Evolutionary conservation across 169 alveolate species (phyloP).

Genomic region (Plasmodium berghei): DNA sequence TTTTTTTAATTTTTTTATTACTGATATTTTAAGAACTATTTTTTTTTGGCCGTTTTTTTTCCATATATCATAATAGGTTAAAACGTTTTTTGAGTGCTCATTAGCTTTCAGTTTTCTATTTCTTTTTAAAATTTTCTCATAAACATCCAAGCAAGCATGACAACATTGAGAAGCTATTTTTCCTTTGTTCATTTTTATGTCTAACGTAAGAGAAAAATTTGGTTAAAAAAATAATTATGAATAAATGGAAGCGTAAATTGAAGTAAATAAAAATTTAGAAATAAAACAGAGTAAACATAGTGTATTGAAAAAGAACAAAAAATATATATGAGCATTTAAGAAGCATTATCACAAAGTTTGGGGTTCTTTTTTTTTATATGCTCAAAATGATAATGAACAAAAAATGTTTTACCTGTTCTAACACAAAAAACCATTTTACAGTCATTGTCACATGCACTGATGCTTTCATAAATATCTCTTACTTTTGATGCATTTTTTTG

Average conservation of each 20-base stretch:
- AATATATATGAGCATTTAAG: neutral
- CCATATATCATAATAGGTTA: conserved; percentile 76
- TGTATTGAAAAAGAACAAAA: neutral
- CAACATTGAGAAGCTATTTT: conserved; percentile 95
- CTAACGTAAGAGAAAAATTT: conserved; percentile 67
- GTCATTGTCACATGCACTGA: conserved; percentile 23
- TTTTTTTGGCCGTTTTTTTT: conserved; percentile 84
- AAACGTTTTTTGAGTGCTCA: conserved; percentile 3
- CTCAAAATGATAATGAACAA: conserved; percentile 1
- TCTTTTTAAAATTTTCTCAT: conserved; percentile 70
- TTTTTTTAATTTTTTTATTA: conserved; percentile 4
- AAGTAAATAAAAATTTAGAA: neutral
- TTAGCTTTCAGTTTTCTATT: conserved; percentile 21
- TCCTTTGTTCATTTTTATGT: conserved; percentile 94
- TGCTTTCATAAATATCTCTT: conserved; percentile 13
- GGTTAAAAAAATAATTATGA: neutral
- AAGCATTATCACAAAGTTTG: neutral
- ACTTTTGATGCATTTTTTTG: conserved; percentile 20
- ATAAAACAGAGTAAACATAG: neutral
- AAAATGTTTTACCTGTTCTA: conserved; percentile 56
- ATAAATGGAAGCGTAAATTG: neutral
- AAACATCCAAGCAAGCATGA: conserved; percentile 87
- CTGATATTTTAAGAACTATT: conserved; percentile 84
- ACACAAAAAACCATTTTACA: conserved; percentile 78
- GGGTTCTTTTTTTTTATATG: neutral